Conservation (phyloP, 2,329 filamentous ascomycete genomes). For the Pseudogymnoascus sp. region DNA sequence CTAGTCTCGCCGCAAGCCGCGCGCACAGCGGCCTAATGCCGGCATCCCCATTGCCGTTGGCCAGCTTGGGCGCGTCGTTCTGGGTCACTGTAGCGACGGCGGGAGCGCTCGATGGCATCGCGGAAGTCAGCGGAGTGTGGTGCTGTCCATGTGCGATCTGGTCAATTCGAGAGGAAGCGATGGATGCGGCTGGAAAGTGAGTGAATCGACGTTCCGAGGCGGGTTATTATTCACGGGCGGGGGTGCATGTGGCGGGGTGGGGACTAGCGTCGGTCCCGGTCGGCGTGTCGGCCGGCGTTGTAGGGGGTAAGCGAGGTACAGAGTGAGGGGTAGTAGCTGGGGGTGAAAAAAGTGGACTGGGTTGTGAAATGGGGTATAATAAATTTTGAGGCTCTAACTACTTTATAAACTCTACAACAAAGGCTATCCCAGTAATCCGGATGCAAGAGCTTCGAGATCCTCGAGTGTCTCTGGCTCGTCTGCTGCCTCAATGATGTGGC, state of each 20-base stretch:
- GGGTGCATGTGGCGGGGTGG: conserved; percentile 1
- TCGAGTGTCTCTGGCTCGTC: conserved; percentile 70
- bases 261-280: not conserved
- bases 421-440: conserved; percentile 53
- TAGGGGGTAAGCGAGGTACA: conserved; percentile 5
- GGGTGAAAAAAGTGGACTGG: not conserved
- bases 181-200: not conserved
- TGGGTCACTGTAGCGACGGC: not conserved
- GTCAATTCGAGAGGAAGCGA: not conserved
- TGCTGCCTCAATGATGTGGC: conserved; percentile 50
- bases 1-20: conserved; percentile 19
- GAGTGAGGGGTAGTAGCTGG: not conserved
- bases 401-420: conserved; percentile 5
- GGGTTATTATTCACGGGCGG: conserved; percentile 5
- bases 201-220: not conserved
- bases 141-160: not conserved
- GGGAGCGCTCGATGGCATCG: conserved; percentile 8
- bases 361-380: conserved; percentile 2
- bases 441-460: conserved; percentile 68
- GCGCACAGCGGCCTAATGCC: conserved; percentile 22
- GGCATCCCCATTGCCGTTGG: conserved; percentile 8
- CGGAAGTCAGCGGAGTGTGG: conserved; percentile 1
- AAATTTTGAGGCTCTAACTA: conserved; percentile 5
- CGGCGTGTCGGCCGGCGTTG: not conserved
- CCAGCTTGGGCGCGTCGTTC: not conserved